Evolutionary conservation across 2,329 filamentous ascomycete genomes (phyloP), one percentile per base, ranked within the genome.

Genomic region (Amylocarpus encephaloides): DNA sequence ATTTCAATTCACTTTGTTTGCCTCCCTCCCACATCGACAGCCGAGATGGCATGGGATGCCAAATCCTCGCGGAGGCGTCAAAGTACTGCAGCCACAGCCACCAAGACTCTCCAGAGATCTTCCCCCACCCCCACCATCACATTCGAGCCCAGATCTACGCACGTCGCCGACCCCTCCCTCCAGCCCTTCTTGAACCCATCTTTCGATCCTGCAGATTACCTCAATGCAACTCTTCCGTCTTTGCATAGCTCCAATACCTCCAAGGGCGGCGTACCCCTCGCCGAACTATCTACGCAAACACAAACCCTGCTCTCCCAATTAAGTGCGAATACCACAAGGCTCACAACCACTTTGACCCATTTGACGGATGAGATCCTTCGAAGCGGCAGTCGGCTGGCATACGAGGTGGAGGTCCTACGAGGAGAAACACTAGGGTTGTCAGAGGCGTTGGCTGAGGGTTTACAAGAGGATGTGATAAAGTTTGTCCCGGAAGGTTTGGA

Each of bases 331-430:
- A 95, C 90, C 1, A 85, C 88, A 15, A 80, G 90, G 41, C 73
- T 96, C 6, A 89, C 90, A 12, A 82, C 78, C 48, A 87, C 83
- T 41, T 76, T 98, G 51, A 95, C 90, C 30, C 85, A 92, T 63
- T 74, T 97, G 52, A 96, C 93, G 10, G 92, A 98, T 67, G 93
- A 97, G 59, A 97, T 98, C 56, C 70, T 98, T 54, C 81, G 93
- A 50, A 91, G 88, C 62, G 88, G 91, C 22, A 89, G 88, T 57
- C 79, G 92, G 3, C 73, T 98, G 50, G 89, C 91, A 16, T 98
- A 98, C 64, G 88, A 97, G 69, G 92, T 97, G 16, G 92, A 97
- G 68, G 79, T 97, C 15, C 70, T 97, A 43, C 81, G 90, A n/a
- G 91, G 91, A 55, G 91, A 96, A 69, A 86, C 89, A 2, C 71